Percentiles rank a stretch among this genome's conserved stretches.
These are phyloP conservation scores for Colletotrichum endophyticum DNA, from an alignment of 2,329 filamentous ascomycete species.

Conservation along the genomic window DNA sequence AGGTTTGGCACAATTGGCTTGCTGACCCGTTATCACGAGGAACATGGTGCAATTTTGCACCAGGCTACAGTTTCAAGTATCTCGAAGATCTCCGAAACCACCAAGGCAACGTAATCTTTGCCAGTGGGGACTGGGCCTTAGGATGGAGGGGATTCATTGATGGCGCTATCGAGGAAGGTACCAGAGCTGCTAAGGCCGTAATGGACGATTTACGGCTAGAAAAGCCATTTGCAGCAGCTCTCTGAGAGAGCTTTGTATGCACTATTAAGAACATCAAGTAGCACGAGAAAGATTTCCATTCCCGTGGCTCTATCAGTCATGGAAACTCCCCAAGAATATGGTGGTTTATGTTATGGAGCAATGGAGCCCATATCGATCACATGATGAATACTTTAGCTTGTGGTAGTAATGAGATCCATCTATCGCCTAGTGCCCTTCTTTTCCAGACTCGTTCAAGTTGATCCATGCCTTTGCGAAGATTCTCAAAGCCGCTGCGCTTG, in stretches of 20 bases:
- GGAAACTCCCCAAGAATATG: neutral
- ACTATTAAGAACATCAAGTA: neutral
- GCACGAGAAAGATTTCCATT: neutral
- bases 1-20: conserved; percentile 23
- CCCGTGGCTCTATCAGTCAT: neutral
- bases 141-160: conserved; percentile 32
- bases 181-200: neutral
- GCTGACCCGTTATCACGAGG: conserved; percentile 26
- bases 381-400: conserved; percentile 28
- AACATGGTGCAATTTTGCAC: conserved; percentile 16
- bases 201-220: neutral
- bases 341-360: neutral
- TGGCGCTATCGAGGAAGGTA: conserved; percentile 30
- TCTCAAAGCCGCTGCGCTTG: conserved; percentile 26
- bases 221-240: neutral
- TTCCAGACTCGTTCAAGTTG: conserved; percentile 27
- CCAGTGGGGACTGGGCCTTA: conserved; percentile 29
- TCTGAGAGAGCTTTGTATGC: neutral
- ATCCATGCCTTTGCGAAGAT: conserved; percentile 26
- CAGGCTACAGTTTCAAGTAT: conserved; percentile 27
- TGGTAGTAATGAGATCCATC: conserved; percentile 29
- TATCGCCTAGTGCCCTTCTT: conserved; percentile 15
- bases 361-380: neutral
- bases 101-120: conserved; percentile 30
- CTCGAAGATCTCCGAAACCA: conserved; percentile 26